phyloP scores from a whole-genome alignment of 169 alveolate species.

The Prorocentrum cordatum region DNA sequence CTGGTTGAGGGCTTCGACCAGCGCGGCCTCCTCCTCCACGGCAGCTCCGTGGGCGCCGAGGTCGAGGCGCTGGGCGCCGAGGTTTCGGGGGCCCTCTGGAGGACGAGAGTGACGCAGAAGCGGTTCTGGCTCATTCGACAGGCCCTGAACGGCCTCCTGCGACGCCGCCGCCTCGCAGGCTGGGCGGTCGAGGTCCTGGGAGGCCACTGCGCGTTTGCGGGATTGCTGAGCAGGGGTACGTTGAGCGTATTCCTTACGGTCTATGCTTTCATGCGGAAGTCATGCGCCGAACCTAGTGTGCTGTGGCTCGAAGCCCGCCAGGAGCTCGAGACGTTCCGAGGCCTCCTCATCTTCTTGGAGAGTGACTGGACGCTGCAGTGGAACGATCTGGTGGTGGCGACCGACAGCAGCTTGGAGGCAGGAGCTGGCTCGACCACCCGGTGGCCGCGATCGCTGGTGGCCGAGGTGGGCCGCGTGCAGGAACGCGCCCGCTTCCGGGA shows the following conservation, averaged over 20 bases:
- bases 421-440: neutral
- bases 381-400: neutral
- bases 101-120: neutral
- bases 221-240: neutral
- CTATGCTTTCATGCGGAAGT: neutral
- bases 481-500: constrained; percentile 1
- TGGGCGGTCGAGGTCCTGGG: neutral
- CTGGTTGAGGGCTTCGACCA: neutral
- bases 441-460: neutral
- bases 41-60: neutral
- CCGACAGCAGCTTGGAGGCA: neutral
- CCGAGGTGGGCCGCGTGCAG: neutral
- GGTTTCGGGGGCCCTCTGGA: neutral
- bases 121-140: neutral
- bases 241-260: constrained; percentile 13
- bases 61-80: constrained; percentile 2
- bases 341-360: constrained; percentile 4
- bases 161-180: neutral
- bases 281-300: neutral
- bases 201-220: constrained; percentile 3
- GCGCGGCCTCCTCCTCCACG: neutral
- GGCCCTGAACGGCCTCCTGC: neutral
- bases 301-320: neutral
- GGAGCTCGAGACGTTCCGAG: neutral
- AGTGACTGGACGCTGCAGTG: neutral